These are phyloP conservation scores for Citrus cavaleriei DNA, from an alignment of 345 rosid genomes.

Conservation along the genomic window DNA sequence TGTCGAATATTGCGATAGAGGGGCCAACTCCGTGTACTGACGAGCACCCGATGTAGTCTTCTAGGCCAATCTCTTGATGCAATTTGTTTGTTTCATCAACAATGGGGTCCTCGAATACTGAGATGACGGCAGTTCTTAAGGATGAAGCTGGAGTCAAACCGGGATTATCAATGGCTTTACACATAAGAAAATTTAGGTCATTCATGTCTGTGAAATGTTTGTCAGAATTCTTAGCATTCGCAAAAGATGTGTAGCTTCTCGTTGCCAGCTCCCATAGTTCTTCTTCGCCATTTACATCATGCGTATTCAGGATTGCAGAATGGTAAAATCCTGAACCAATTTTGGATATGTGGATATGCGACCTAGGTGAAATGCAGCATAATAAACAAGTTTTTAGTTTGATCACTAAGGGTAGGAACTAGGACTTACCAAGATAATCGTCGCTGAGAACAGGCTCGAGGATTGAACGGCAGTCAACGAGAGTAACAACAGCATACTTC, in stretches of 20 bases:
- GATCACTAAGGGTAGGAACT: neutral
- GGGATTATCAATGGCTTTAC: slow-evolving; percentile 82
- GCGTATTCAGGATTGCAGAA: slow-evolving; percentile 65
- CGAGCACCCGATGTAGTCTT: slow-evolving; percentile 59
- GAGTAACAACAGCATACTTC: slow-evolving; percentile 61
- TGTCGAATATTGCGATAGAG: slow-evolving; percentile 55
- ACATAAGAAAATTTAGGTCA: slow-evolving; percentile 74
- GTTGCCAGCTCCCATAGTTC: slow-evolving; percentile 62
- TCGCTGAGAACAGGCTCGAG: slow-evolving; percentile 57
- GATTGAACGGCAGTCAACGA: slow-evolving; percentile 56
- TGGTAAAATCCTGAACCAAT: slow-evolving; percentile 65
- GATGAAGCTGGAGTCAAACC: slow-evolving; percentile 63
- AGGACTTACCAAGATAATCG: slow-evolving; percentile 46
- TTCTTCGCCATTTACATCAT: slow-evolving; percentile 49
- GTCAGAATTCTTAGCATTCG: slow-evolving; percentile 48
- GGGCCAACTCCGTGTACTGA: slow-evolving; percentile 81
- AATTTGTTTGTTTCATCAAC: slow-evolving; percentile 23
- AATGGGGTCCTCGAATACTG: slow-evolving; percentile 70
- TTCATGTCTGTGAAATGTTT: slow-evolving; percentile 78
- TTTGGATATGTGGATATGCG: neutral
- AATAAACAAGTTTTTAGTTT: neutral
- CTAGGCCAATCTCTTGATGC: slow-evolving; percentile 35
- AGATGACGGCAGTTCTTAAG: slow-evolving; percentile 55
- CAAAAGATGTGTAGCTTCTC: slow-evolving; percentile 45
- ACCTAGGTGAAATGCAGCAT: neutral